Evolutionary conservation across 176 grass and related monocot genomes (phyloP).

Genomic region (Puccinellia tenuiflora): DNA sequence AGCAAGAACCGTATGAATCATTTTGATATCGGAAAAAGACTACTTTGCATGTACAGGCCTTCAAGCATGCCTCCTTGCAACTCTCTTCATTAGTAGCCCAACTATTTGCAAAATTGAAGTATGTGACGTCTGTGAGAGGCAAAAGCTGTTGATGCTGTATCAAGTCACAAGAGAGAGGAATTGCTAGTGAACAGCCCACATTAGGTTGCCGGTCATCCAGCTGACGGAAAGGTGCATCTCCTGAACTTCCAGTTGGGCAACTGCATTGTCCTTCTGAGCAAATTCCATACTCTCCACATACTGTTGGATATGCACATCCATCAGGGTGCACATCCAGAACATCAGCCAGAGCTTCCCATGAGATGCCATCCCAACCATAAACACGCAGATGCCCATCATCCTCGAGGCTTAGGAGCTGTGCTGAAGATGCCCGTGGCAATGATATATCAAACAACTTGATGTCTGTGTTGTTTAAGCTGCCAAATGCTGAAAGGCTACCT

Average conservation of each 20-base stretch:
- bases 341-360: slow-evolving; percentile 26
- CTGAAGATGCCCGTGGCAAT: slow-evolving; percentile 24
- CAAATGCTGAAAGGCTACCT: slow-evolving; percentile 46
- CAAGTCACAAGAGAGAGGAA: slow-evolving; percentile 50
- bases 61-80: slow-evolving; percentile 70
- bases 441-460: slow-evolving; percentile 35
- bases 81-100: slow-evolving; percentile 51
- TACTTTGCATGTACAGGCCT: slow-evolving; percentile 68
- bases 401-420: slow-evolving; percentile 53
- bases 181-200: slow-evolving; percentile 33
- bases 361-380: slow-evolving; percentile 31
- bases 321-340: slow-evolving; percentile 35
- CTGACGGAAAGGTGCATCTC: slow-evolving; percentile 11
- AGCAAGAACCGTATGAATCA: slow-evolving; percentile 51
- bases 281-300: slow-evolving; percentile 61
- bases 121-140: slow-evolving; percentile 38
- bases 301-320: slow-evolving; percentile 50
- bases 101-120: slow-evolving; percentile 50
- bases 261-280: slow-evolving; percentile 40
- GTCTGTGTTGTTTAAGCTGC: neutral
- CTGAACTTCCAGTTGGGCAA: slow-evolving; percentile 32
- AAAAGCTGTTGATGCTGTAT: slow-evolving; percentile 44
- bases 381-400: slow-evolving; percentile 51
- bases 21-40: slow-evolving; percentile 45
- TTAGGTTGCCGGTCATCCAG: slow-evolving; percentile 20